phyloP scores from a whole-genome alignment of 441 rosid species.

The Sinapis alba region DNA sequence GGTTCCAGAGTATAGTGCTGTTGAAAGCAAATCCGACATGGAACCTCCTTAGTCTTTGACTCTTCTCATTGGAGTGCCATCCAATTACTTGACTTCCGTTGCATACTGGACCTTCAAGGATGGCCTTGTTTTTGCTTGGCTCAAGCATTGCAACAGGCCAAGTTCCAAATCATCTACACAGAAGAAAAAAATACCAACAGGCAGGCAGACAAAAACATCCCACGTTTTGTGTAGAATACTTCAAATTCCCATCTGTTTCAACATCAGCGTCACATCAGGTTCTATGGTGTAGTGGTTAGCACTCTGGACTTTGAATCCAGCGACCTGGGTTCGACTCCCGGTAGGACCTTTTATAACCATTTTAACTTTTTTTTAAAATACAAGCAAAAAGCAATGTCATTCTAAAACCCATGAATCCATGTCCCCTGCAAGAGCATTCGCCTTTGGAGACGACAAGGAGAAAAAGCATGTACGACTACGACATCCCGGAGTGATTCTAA shows the following conservation, averaged over 20 bases:
- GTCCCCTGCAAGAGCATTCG: not conserved
- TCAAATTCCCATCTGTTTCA: not conserved
- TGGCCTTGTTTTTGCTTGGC: constrained; percentile 93
- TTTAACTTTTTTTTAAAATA: not conserved
- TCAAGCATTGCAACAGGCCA: constrained; percentile 99
- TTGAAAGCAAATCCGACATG: constrained; percentile 98
- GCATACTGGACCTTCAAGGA: constrained; percentile 94
- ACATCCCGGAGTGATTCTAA: not conserved
- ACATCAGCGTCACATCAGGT: not conserved
- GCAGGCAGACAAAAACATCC: not conserved
- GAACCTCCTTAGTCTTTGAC: constrained; percentile 81
- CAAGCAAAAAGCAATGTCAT: not conserved
- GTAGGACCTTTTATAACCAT: constrained; percentile 59
- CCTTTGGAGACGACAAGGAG: not conserved
- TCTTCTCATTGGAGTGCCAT: constrained; percentile 96
- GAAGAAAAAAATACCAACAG: not conserved
- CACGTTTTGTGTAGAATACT: not conserved
- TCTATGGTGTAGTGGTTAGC: constrained; percentile 99
- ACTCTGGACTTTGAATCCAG: constrained; percentile 99
- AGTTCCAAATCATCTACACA: constrained; percentile 82
- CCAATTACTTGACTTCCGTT: constrained; percentile 84
- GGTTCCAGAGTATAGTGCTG: constrained; percentile 92
- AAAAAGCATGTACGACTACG: not conserved
- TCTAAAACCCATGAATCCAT: not conserved
- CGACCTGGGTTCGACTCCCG: constrained; percentile 99